phyloP scores from a whole-genome alignment of 1,284 basidiomycete genomes.

The Ceratobasidium sp. region DNA sequence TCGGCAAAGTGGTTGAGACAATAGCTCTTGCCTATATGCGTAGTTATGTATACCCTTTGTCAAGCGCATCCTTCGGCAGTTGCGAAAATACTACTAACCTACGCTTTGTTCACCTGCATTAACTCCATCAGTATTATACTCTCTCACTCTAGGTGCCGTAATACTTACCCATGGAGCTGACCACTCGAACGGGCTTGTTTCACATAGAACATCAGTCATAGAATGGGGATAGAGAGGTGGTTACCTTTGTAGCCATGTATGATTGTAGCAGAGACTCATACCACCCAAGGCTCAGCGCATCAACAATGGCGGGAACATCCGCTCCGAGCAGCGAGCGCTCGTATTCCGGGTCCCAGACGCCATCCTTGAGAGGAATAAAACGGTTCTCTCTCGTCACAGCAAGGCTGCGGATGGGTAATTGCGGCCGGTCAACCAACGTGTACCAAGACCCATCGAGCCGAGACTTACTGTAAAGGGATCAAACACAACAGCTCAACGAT shows the following conservation, averaged over 20 bases:
- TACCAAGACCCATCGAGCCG: background rate
- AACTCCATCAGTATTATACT: background rate
- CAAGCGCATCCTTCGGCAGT: background rate
- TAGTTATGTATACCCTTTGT: background rate
- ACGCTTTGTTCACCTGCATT: constrained; percentile 64
- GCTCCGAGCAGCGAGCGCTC: constrained; percentile 64
- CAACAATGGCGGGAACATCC: constrained; percentile 62
- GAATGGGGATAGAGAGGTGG: background rate
- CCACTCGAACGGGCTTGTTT: constrained; percentile 63
- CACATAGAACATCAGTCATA: background rate
- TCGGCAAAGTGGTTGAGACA: constrained; percentile 66
- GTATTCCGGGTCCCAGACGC: constrained; percentile 59
- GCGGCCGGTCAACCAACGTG: background rate
- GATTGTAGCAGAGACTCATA: constrained; percentile 68
- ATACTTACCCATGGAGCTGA: constrained; percentile 64
- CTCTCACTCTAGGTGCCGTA: no score
- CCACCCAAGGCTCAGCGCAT: constrained; percentile 65
- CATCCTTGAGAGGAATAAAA: constrained; percentile 67
- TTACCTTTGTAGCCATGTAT: constrained; percentile 64
- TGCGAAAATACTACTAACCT: constrained; percentile 54
- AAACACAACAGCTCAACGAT: constrained; percentile 32
- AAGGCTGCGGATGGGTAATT: constrained; percentile 45
- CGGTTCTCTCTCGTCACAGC: constrained; percentile 65
- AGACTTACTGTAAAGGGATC: constrained; percentile 30
- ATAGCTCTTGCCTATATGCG: constrained; percentile 50